These are phyloP conservation scores for Globisporangium nodosum DNA, from an alignment of 352 stramenopile genomes.

Conservation along the genomic window DNA sequence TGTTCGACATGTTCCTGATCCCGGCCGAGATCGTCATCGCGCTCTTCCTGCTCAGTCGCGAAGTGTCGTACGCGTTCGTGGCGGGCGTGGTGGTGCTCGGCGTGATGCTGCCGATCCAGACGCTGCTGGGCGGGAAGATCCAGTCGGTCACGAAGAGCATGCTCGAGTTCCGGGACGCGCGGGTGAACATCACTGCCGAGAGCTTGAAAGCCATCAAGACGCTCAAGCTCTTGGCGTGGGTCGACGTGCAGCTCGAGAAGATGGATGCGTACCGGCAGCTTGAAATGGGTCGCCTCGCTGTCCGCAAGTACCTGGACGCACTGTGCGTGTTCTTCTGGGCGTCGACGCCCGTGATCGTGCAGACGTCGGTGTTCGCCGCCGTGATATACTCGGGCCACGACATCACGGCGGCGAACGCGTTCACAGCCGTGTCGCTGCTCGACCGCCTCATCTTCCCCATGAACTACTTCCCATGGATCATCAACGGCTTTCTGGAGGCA, in stretches of 20 bases:
- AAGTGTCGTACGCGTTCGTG: conserved; percentile 83
- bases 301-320: conserved; percentile 86
- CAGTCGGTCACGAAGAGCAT: conserved; percentile 62
- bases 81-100: conserved; percentile 66
- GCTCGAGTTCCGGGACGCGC: conserved; percentile 77
- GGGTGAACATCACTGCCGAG: conserved; percentile 63
- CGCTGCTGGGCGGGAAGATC: conserved; percentile 68
- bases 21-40: conserved; percentile 70
- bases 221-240: conserved; percentile 78
- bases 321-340: conserved; percentile 91
- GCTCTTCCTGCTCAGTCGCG: conserved; percentile 60
- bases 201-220: conserved; percentile 65
- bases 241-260: conserved; percentile 32
- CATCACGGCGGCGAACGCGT: conserved; percentile 74
- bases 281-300: conserved; percentile 63
- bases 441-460: conserved; percentile 89
- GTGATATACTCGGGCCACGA: conserved; percentile 67
- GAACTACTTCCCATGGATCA: conserved; percentile 91
- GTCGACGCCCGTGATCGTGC: conserved; percentile 82
- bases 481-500: conserved; percentile 86
- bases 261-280: conserved; percentile 46
- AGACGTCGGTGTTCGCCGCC: conserved; percentile 76
- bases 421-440: conserved; percentile 82
- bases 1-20: conserved; percentile 84
- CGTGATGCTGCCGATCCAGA: conserved; percentile 86